Conservation (phyloP, 2,329 filamentous ascomycete genomes). For the Apiospora arundinis region DNA sequence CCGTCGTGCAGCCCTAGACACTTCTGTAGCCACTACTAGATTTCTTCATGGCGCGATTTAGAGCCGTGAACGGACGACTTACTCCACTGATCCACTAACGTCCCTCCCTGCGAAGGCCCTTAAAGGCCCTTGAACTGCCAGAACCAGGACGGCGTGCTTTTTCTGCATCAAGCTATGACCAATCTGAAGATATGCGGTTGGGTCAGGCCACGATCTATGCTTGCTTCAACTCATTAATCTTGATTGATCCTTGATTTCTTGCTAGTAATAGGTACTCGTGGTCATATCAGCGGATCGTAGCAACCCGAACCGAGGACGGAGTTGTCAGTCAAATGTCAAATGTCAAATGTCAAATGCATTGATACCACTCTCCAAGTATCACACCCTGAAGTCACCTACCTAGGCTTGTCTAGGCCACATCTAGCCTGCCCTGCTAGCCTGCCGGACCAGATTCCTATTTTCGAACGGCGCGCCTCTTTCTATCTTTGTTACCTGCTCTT, state of each 20-base stretch:
- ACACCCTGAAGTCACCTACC: background rate
- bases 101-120: background rate
- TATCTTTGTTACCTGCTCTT: constrained; percentile 8
- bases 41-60: constrained; percentile 16
- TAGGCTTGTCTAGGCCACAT: too few relatives aligned
- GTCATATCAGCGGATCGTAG: background rate
- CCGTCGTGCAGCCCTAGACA: background rate
- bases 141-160: background rate
- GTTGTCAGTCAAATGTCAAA: too few relatives aligned
- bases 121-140: background rate
- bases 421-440: background rate
- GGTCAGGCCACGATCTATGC: background rate
- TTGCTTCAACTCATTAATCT: background rate
- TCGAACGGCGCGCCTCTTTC: background rate
- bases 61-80: background rate
- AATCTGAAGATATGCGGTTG: background rate
- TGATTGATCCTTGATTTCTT: background rate
- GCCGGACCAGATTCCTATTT: constrained; percentile 5
- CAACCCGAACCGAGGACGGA: background rate
- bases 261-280: background rate
- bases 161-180: constrained; percentile 11
- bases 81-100: constrained; percentile 11
- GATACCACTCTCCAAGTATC: too few relatives aligned
- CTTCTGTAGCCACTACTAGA: too few relatives aligned
- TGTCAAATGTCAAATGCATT: too few relatives aligned